These are phyloP conservation scores for Corymbia citriodora DNA, from an alignment of 441 rosid species.

Conservation along the genomic window DNA sequence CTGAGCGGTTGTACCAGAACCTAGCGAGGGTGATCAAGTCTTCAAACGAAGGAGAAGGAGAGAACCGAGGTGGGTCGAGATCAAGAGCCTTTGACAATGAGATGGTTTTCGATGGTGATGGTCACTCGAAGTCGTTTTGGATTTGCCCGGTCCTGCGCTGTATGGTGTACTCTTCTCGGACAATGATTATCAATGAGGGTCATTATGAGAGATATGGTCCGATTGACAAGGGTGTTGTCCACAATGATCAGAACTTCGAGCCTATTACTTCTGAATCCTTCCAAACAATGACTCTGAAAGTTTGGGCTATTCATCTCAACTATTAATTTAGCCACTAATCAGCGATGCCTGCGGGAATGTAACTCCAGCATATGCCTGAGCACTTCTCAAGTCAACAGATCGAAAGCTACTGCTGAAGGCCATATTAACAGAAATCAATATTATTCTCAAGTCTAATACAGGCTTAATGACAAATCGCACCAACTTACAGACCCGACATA, in stretches of 20 bases:
- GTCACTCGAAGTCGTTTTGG: background rate
- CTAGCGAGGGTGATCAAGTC: background rate
- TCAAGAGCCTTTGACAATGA: background rate
- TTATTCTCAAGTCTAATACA: background rate
- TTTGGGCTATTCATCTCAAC: background rate
- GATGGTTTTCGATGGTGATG: background rate
- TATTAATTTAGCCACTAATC: background rate
- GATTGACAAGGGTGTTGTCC: rapidly evolving
- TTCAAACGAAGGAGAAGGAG: background rate
- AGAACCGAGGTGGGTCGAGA: background rate
- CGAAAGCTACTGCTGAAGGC: background rate
- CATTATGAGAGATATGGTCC: background rate
- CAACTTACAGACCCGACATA: background rate
- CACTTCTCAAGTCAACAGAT: background rate
- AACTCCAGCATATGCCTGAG: background rate
- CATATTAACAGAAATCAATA: background rate
- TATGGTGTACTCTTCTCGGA: rapidly evolving
- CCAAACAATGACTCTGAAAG: background rate
- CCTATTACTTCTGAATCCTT: background rate
- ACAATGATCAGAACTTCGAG: background rate
- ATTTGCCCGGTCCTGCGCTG: background rate
- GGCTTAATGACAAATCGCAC: background rate
- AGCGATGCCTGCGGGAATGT: background rate
- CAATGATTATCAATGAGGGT: background rate
- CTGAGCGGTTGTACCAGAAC: background rate